phyloP scores from a whole-genome alignment of 495 filamentous ascomycete species.

The Tuber microsphaerosporum region DNA sequence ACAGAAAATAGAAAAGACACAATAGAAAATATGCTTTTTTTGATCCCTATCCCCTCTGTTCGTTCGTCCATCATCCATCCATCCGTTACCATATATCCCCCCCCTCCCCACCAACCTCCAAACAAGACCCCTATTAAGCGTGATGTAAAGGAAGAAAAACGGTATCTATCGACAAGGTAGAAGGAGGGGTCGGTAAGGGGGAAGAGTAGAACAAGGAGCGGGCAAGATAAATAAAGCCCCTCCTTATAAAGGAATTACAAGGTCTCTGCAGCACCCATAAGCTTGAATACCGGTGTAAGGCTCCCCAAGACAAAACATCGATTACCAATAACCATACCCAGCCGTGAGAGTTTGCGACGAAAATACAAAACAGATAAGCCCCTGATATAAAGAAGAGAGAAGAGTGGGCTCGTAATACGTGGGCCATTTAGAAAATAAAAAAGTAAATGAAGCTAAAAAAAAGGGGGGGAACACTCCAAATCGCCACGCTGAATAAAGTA shows the following conservation, averaged over 20 bases:
- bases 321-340: background rate
- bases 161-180: background rate
- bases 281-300: background rate
- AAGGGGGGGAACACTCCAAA: constrained; percentile 2
- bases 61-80: background rate
- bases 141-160: background rate
- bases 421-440: background rate
- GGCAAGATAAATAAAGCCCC: background rate
- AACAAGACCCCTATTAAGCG: background rate
- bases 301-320: background rate
- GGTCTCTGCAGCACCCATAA: background rate
- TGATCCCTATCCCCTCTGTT: background rate
- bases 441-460: constrained; percentile 11
- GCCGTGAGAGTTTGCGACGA: background rate
- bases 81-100: background rate
- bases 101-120: background rate
- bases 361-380: constrained; percentile 1
- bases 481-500: constrained; percentile 4
- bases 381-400: background rate
- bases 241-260: background rate
- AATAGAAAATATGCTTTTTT: constrained; percentile 1
- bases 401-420: background rate
- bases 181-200: background rate
- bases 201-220: background rate
- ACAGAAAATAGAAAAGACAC: constrained; percentile 6